These are phyloP conservation scores for Hortiboletus campestris DNA, from an alignment of 768 basidiomycete genomes.

Conservation along the genomic window DNA sequence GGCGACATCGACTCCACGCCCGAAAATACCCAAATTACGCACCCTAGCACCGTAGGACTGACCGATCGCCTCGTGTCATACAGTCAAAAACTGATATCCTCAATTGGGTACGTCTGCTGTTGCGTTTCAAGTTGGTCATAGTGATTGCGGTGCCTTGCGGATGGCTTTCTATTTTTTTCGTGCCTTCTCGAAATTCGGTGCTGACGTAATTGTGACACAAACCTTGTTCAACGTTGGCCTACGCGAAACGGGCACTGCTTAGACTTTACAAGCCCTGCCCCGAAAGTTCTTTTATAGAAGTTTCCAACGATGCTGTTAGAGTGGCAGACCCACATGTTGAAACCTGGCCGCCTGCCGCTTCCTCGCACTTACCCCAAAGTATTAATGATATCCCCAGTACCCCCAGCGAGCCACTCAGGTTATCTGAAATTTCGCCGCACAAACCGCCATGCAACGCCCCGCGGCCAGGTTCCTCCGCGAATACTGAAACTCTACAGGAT, in stretches of 20 bases:
- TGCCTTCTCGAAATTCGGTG: conserved; percentile 19
- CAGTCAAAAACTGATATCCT: conserved; percentile 43
- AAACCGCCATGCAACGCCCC: conserved; percentile 18
- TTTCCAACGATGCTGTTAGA: conserved; percentile 9
- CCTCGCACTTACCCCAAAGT: not conserved
- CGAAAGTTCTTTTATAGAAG: conserved; percentile 16
- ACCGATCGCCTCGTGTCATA: conserved; percentile 51
- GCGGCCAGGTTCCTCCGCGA: conserved; percentile 4
- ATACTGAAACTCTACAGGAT: conserved; percentile 18
- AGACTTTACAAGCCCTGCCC: conserved; percentile 30
- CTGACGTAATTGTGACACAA: conserved; percentile 26
- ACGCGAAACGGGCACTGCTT: conserved; percentile 10
- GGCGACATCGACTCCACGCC: conserved; percentile 31
- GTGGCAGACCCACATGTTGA: not conserved
- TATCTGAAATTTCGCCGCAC: conserved; percentile 53
- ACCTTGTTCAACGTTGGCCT: conserved; percentile 17
- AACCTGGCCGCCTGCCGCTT: conserved; percentile 6
- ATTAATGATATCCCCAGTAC: not conserved
- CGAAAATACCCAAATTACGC: conserved; percentile 15
- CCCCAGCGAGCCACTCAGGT: conserved; percentile 33
- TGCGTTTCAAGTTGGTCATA: conserved; percentile 18
- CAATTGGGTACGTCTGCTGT: conserved; percentile 43
- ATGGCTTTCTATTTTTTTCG: conserved; percentile 12
- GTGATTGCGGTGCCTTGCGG: conserved; percentile 29
- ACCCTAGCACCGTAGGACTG: conserved; percentile 33